phyloP scores from a whole-genome alignment of 805 yeast genomes.

The Millerozyma acaciae region DNA sequence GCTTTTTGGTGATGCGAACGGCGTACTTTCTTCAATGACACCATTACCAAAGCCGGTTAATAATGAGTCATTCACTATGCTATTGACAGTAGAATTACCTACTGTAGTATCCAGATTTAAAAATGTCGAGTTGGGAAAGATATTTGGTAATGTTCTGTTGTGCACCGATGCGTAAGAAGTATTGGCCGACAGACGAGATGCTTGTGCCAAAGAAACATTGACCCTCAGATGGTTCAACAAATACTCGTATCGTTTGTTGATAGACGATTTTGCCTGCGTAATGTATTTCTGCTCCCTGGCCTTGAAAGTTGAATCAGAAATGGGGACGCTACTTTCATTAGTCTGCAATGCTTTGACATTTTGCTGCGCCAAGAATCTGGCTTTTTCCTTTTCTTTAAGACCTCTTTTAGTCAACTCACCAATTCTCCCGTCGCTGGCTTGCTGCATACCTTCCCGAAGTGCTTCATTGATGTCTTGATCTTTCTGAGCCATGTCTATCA shows the following conservation, averaged over 20 bases:
- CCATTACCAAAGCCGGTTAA: slow-evolving; percentile 35
- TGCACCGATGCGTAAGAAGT: slow-evolving; percentile 4
- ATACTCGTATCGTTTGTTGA: slow-evolving; percentile 27
- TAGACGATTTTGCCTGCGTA: slow-evolving; percentile 25
- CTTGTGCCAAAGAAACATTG: slow-evolving; percentile 2
- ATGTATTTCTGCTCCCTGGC: slow-evolving; percentile 26
- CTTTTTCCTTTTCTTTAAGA: slow-evolving; percentile 14
- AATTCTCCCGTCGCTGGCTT: slow-evolving; percentile 18
- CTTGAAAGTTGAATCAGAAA: slow-evolving; percentile 14
- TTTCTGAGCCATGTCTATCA: slow-evolving; percentile 33
- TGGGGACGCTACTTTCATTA: neutral
- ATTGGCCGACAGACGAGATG: too few relatives aligned
- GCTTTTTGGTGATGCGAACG: slow-evolving; percentile 25
- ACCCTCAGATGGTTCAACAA: slow-evolving; percentile 24
- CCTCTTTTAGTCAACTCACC: slow-evolving; percentile 32
- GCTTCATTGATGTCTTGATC: slow-evolving; percentile 23
- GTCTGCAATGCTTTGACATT: neutral
- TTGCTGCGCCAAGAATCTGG: too few relatives aligned
- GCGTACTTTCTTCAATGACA: slow-evolving; percentile 36
- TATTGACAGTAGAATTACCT: slow-evolving; percentile 13
- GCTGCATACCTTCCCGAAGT: slow-evolving; percentile 19
- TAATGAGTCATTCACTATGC: slow-evolving; percentile 20
- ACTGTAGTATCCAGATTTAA: slow-evolving; percentile 12
- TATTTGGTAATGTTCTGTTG: slow-evolving; percentile 2
- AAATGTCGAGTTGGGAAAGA: slow-evolving; percentile 12